phyloP scores from a whole-genome alignment of 306 rosid species.

The Gastrolobium bilobum region DNA sequence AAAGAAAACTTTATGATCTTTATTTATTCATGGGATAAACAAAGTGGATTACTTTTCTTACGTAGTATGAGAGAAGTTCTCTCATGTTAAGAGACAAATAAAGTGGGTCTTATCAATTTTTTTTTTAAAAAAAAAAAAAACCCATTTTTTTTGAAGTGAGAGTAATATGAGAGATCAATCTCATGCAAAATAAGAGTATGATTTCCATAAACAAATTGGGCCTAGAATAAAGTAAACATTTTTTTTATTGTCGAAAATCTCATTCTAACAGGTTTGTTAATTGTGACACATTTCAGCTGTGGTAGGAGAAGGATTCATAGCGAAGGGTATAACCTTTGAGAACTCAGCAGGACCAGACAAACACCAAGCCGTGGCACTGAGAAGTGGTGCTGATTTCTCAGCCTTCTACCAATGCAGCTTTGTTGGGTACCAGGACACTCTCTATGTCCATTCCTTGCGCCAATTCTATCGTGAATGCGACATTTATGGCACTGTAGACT shows the following conservation, averaged over 20 bases:
- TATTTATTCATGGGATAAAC: neutral
- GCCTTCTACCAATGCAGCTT: conserved; percentile 85
- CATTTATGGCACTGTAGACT: conserved; percentile 83
- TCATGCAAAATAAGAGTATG: too few species aligned
- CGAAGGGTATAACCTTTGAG: conserved; percentile 80
- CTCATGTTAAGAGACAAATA: too few species aligned
- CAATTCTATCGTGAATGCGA: conserved; percentile 91
- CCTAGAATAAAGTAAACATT: neutral
- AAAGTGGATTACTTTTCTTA: too few species aligned
- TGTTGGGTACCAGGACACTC: conserved; percentile 90
- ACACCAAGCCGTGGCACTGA: conserved; percentile 88
- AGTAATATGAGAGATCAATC: too few species aligned
- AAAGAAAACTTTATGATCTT: neutral
- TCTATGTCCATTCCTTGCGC: conserved; percentile 82
- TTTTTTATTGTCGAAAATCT: neutral
- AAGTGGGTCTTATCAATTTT: too few species aligned
- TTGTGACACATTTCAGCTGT: conserved; percentile 61
- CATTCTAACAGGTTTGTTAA: neutral
- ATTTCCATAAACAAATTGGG: neutral
- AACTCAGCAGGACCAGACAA: conserved; percentile 86
- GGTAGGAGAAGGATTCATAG: conserved; percentile 79
- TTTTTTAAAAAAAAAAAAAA: too few species aligned
- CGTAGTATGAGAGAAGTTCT: too few species aligned
- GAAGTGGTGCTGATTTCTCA: conserved; percentile 77
- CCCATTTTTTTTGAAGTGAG: too few species aligned